These are phyloP conservation scores for Monosporozyma servazzii DNA, from an alignment of 805 yeast genomes.

Conservation along the genomic window DNA sequence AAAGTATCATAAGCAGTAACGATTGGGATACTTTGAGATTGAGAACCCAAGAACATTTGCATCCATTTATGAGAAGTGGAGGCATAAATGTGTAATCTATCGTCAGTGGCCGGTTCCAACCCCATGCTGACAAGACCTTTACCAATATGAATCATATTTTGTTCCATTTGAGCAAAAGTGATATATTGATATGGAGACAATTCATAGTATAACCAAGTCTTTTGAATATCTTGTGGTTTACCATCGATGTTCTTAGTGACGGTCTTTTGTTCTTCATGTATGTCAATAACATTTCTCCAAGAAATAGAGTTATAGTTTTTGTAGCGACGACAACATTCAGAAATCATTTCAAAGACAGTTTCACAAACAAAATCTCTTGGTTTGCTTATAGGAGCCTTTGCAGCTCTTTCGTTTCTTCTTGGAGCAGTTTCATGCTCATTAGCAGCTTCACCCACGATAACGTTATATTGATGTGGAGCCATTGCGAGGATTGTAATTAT, in stretches of 20 bases:
- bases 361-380: constrained; percentile 58
- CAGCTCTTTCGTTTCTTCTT: constrained; percentile 47
- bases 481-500: constrained; percentile 3
- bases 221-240: constrained; percentile 57
- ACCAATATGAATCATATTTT: constrained; percentile 46
- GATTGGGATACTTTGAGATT: constrained; percentile 70
- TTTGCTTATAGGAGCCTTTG: constrained; percentile 40
- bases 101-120: constrained; percentile 47
- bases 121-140: constrained; percentile 74
- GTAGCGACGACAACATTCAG: constrained; percentile 51
- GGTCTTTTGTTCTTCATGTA: constrained; percentile 67
- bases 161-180: constrained; percentile 48
- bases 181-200: constrained; percentile 61
- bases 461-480: constrained; percentile 29
- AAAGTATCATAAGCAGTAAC: constrained; percentile 96
- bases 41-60: constrained; percentile 73
- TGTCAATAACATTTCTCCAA: constrained; percentile 65
- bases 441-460: constrained; percentile 58
- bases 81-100: constrained; percentile 76
- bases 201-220: constrained; percentile 84
- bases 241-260: constrained; percentile 76
- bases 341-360: constrained; percentile 61
- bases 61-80: constrained; percentile 85
- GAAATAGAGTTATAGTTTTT: constrained; percentile 55
- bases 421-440: constrained; percentile 76